These are phyloP conservation scores for Candida broadrunensis DNA, from an alignment of 805 yeast species.

Conservation along the genomic window DNA sequence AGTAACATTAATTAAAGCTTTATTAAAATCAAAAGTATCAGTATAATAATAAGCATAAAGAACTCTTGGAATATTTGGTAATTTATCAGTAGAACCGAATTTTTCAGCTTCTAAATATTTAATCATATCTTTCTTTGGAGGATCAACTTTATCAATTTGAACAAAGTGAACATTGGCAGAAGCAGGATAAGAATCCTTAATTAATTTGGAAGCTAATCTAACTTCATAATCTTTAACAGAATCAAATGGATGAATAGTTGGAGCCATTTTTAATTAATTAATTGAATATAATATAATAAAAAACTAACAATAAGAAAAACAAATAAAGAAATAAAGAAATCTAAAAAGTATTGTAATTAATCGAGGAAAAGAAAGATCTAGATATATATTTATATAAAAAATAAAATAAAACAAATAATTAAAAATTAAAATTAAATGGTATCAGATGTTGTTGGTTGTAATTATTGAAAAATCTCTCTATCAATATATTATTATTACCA, in stretches of 20 bases:
- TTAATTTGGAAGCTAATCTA: conserved; percentile 53
- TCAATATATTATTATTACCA: too few relatives aligned
- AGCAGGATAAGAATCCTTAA: conserved; percentile 56
- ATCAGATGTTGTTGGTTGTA: too few relatives aligned
- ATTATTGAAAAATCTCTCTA: too few relatives aligned
- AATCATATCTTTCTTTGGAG: conserved; percentile 73
- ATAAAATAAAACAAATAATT: too few relatives aligned
- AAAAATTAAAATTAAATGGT: too few relatives aligned
- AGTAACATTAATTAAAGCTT: conserved; percentile 68
- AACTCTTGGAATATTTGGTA: conserved; percentile 66
- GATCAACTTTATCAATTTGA: conserved; percentile 69
- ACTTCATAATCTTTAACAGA: conserved; percentile 58
- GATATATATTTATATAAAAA: not conserved
- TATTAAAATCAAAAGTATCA: conserved; percentile 53
- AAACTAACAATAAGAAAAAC: not conserved
- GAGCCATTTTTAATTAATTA: not conserved
- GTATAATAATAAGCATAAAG: conserved; percentile 67
- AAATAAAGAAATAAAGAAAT: not conserved
- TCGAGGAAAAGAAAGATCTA: not conserved
- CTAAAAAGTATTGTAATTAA: not conserved
- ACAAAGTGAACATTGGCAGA: conserved; percentile 57
- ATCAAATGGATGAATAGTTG: conserved; percentile 52
- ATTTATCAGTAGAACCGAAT: conserved; percentile 33
- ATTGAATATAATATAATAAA: not conserved
- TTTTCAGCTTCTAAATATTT: conserved; percentile 67